Conservation (phyloP, 495 filamentous ascomycete genomes). For the Aspergillus sclerotiicarbonarius region DNA sequence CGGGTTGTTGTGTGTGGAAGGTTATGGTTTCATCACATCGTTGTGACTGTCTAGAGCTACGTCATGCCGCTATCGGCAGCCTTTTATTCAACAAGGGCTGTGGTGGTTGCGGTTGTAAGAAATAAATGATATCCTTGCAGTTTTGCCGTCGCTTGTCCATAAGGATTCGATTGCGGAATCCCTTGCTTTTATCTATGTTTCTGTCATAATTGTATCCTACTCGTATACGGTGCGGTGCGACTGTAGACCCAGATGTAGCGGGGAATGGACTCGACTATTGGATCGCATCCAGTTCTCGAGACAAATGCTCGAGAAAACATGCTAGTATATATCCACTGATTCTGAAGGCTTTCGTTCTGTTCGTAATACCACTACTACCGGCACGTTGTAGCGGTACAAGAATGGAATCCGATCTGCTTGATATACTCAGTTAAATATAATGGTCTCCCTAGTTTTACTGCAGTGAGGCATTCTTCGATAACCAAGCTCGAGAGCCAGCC, state of each 20-base stretch:
- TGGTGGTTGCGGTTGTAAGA: not conserved
- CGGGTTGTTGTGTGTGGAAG: constrained; percentile 11
- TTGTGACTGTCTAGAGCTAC: constrained; percentile 5
- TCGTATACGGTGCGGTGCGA: too few species aligned
- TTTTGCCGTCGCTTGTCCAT: not conserved
- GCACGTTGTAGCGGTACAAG: constrained; percentile 55
- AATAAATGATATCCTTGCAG: not conserved
- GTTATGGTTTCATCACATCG: constrained; percentile 1
- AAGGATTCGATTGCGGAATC: not conserved
- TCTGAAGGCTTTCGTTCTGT: constrained; percentile 68
- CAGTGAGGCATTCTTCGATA: too few species aligned
- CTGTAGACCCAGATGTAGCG: too few species aligned
- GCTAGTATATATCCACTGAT: constrained; percentile 77
- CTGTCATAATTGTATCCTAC: too few species aligned
- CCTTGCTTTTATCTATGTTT: too few species aligned
- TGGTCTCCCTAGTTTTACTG: too few species aligned
- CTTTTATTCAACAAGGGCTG: constrained; percentile 23
- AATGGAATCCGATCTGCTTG: constrained; percentile 83
- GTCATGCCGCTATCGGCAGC: constrained; percentile 8
- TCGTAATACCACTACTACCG: constrained; percentile 46
- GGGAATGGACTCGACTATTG: constrained; percentile 84
- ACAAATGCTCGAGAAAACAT: constrained; percentile 92
- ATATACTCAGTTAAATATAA: too few species aligned
- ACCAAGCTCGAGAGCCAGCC: too few species aligned
- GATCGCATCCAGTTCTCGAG: constrained; percentile 96